Base-by-base conservation (phyloP, 2,329 filamentous ascomycete species). In the Calycina herbarum region DNA sequence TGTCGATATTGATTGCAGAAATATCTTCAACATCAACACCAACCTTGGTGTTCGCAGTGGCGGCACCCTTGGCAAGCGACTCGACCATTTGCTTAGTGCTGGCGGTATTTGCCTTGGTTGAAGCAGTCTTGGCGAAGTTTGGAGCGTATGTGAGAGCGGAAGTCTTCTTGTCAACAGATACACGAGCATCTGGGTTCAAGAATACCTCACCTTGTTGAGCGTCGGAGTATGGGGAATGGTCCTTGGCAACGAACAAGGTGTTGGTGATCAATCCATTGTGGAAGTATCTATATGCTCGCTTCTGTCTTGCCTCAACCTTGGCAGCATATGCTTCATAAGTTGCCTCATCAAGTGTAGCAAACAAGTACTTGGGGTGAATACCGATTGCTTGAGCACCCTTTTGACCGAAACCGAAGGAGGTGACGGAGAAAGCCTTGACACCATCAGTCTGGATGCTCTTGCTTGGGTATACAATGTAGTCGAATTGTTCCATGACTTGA, bases 241-340 rank as follows among this genome's bases (percentile, higher is more conserved):
- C 86, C 88, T 99, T 99, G 78, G 96, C 94, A 69, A 96, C 93
- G 80, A 99, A 99, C 79, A 99, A 86, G 70, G 89, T 92, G 85
- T 99, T 98, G 85, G 96, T 97, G 85, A 98, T 94, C 78, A 99
- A 85, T 69, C 94, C 94, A 74, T 97, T 96, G 83, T 99, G 96
- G 89, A 96, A 97, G 87, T 92, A 98, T 70, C 95, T 88, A 85
- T 99, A 99, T 0, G 95, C 93, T 84, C 94, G 97, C 92, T 97
- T 98, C 80, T 99, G 96, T 70, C 95, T 88, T 48, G 93, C 89
- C 75, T 93, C 90, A 20, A 98, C 93, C 86, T 96, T 98, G 76
- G 83, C 81, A 77, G 89, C 90, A 85, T 99, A 99, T 65, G 87
- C 82, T 66, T 87, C 81, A 80, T 93, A 99, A 61, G 92, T 90